Conservation (phyloP, 169 alveolate species). For the Plasmodium malariae region DNA sequence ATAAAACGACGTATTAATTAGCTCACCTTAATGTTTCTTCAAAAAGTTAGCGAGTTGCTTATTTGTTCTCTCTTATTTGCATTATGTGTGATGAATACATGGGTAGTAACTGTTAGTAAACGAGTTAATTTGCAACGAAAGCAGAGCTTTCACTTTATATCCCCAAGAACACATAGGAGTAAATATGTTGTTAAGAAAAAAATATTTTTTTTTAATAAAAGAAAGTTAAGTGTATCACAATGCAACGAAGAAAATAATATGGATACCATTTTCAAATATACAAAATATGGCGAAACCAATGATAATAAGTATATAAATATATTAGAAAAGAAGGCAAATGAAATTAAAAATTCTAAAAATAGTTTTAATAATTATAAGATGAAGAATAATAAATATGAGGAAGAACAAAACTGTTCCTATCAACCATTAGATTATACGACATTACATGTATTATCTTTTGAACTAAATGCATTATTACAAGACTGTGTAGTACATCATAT, state of each 20-base stretch:
- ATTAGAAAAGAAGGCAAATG: slow-evolving; percentile 64
- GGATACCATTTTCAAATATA: slow-evolving; percentile 22
- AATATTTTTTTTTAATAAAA: slow-evolving; percentile 11
- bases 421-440: slow-evolving; percentile 70
- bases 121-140: slow-evolving; percentile 6
- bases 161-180: neutral
- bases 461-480: slow-evolving; percentile 38
- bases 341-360: slow-evolving; percentile 60
- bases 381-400: slow-evolving; percentile 10
- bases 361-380: slow-evolving; percentile 46
- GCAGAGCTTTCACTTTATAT: slow-evolving; percentile 18
- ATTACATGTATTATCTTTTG: slow-evolving; percentile 40
- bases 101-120: slow-evolving; percentile 31
- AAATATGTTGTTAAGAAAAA: neutral
- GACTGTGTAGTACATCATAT: slow-evolving; percentile 70
- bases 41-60: slow-evolving; percentile 7
- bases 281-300: slow-evolving; percentile 32
- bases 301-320: slow-evolving; percentile 24
- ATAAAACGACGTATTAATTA: neutral
- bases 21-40: slow-evolving; percentile 30
- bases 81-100: slow-evolving; percentile 47
- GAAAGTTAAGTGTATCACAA: slow-evolving; percentile 11
- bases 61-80: slow-evolving; percentile 6
- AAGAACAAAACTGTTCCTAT: neutral
- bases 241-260: neutral